Conservation (phyloP, 208 protist genomes). For the Trypanosoma platydactyli region DNA sequence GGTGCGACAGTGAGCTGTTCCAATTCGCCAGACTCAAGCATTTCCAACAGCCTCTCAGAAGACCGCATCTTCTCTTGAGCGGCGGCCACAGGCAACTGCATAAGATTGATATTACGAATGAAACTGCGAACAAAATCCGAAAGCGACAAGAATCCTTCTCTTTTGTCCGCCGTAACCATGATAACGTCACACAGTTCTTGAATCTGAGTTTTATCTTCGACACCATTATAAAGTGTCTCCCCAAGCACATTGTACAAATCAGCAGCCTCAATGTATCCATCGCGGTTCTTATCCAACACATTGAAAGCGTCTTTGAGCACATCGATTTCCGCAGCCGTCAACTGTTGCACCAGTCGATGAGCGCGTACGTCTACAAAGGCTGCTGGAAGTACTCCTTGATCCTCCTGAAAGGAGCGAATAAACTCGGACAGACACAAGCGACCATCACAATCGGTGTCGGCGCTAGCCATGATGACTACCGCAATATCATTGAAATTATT, state of each 20-base stretch:
- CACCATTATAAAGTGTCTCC: constrained; percentile 43
- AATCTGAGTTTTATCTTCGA: constrained; percentile 60
- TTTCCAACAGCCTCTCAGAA: constrained; percentile 44
- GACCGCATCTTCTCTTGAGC: constrained; percentile 55
- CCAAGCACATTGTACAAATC: constrained; percentile 72
- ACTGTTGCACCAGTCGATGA: constrained; percentile 33
- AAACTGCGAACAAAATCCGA: constrained; percentile 67
- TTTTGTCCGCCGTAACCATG: constrained; percentile 68
- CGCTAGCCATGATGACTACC: constrained; percentile 68
- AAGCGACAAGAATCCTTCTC: constrained; percentile 49
- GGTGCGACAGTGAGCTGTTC: constrained; percentile 40
- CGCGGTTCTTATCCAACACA: constrained; percentile 73
- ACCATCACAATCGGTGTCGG: constrained; percentile 69
- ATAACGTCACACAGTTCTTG: constrained; percentile 77
- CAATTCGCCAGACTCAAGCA: constrained; percentile 68
- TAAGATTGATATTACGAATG: constrained; percentile 48
- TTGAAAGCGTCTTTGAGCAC: constrained; percentile 70
- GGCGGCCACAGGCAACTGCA: constrained; percentile 52
- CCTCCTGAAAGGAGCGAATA: constrained; percentile 86
- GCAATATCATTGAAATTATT: constrained; percentile 75
- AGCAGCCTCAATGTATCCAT: constrained; percentile 63
- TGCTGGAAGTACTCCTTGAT: constrained; percentile 84
- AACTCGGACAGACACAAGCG: constrained; percentile 79
- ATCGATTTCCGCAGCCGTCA: constrained; percentile 60
- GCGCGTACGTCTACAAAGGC: constrained; percentile 51